Conservation (phyloP, 805 yeast species). For the Suhomyces faveliae region DNA sequence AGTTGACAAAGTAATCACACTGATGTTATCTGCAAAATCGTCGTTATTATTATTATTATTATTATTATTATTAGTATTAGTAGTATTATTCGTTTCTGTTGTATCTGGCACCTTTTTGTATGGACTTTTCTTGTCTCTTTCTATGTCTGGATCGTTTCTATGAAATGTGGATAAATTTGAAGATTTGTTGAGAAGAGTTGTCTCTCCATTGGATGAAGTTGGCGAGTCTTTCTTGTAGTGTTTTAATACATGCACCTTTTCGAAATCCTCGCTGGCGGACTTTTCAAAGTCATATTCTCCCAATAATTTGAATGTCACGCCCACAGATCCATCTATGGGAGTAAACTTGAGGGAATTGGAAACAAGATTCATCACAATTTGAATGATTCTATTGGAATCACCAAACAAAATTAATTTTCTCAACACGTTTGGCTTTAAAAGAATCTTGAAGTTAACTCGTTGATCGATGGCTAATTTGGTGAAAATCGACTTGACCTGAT, state of each 20-base stretch:
- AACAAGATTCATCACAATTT: slow-evolving; percentile 88
- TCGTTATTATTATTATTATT: not conserved
- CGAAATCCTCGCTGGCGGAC: slow-evolving; percentile 42
- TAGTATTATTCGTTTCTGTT: not conserved
- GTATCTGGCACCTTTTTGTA: not conserved
- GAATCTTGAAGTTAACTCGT: slow-evolving; percentile 63
- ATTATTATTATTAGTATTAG: not conserved
- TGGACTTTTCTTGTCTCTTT: not conserved
- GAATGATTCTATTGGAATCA: slow-evolving; percentile 87
- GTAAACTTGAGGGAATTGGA: slow-evolving; percentile 91
- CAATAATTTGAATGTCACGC: slow-evolving; percentile 56
- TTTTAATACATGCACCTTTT: slow-evolving; percentile 43
- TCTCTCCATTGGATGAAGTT: not conserved
- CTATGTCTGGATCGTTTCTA: not conserved
- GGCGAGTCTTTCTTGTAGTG: slow-evolving; percentile 1
- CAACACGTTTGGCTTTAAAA: slow-evolving; percentile 57
- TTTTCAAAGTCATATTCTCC: slow-evolving; percentile 64
- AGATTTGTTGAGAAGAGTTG: not conserved
- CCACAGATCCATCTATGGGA: slow-evolving; percentile 81
- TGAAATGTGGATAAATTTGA: not conserved
- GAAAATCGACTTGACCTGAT: slow-evolving; percentile 84
- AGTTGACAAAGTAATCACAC: slow-evolving; percentile 36
- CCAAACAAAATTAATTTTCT: slow-evolving; percentile 73
- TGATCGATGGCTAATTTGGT: slow-evolving; percentile 76
- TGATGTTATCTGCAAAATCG: slow-evolving; percentile 19